Evolutionary conservation across 2,329 filamentous ascomycete species (phyloP).

Genomic region (Fusarium siculi): DNA sequence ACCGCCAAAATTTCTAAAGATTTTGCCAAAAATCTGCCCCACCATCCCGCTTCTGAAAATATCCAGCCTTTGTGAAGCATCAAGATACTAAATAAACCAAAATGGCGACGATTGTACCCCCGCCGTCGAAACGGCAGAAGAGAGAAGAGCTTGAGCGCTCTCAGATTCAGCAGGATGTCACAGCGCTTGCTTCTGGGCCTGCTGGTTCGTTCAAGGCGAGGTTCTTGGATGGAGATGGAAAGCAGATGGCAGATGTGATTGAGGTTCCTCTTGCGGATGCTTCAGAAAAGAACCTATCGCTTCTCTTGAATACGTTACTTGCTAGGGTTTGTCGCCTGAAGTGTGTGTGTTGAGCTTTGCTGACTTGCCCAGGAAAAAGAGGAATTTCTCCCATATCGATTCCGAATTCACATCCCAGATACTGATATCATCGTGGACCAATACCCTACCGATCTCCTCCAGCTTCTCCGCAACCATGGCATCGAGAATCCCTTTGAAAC

Average conservation of each 20-base stretch:
- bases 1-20: slow-evolving; percentile 47
- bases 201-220: slow-evolving; percentile 84
- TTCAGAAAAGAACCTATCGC: slow-evolving; percentile 87
- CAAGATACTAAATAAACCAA: slow-evolving; percentile 8
- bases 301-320: slow-evolving; percentile 85
- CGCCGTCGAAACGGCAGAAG: slow-evolving; percentile 87
- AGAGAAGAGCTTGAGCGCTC: slow-evolving; percentile 78
- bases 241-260: slow-evolving; percentile 76
- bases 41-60: slow-evolving; percentile 35
- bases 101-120: slow-evolving; percentile 87
- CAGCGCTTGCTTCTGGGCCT: slow-evolving; percentile 69
- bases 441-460: slow-evolving; percentile 65
- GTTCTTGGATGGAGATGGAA: slow-evolving; percentile 83
- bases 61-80: slow-evolving; percentile 10
- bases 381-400: slow-evolving; percentile 70
- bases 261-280: slow-evolving; percentile 86
- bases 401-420: slow-evolving; percentile 67
- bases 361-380: slow-evolving; percentile 58
- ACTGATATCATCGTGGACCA: slow-evolving; percentile 65
- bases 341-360: neutral
- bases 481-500: slow-evolving; percentile 68
- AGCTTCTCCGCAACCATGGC: slow-evolving; percentile 65
- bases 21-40: slow-evolving; percentile 48
- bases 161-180: slow-evolving; percentile 79
- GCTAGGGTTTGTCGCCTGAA: slow-evolving; percentile 67